Evolutionary conservation across 2,329 filamentous ascomycete genomes (phyloP), one percentile per base, ranked within the genome.

Genomic region (Zasmidium cellare): DNA sequence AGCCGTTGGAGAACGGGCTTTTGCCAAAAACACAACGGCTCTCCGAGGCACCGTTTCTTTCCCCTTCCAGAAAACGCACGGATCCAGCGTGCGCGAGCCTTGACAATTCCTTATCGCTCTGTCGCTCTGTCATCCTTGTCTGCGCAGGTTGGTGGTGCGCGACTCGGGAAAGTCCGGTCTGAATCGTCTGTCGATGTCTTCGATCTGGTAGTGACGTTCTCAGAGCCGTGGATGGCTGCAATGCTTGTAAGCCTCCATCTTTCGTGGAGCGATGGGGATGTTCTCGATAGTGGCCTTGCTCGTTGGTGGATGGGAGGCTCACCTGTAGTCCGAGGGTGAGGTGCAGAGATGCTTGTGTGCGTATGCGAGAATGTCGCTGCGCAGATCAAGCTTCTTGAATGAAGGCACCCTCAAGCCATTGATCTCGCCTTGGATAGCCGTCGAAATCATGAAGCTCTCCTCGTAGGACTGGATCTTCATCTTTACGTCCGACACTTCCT

Each of bases 391-490:
- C 28, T 61, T 69, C 24, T 64, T 63, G 53, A 74, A 74, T 9
- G 62, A 62, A 3, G 72, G 71, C 7, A 73, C 65, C 53, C 66
- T 65, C 25, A 72, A 31, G 9, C 61, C 66, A 38, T 69, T 50
- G 18, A 70, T 62, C 19, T 70, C 56, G 25, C 72, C 72, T 60
- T 74, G 75, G 24, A 77, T 79, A 5, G 84, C 83, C 28, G 82
- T 82, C 0, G 82, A 81, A 63, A 87, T 74, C 71, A 87, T 80
- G 65, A 82, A 87, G 55, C 83, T 76, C 58, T 80, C 75, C 61
- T 84, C 83, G 67, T 84, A 86, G 0, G 82, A 79, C 56, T 83
- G 78, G 18, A 87, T 77, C 67, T 85, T 82, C 64, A 87, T 75
- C 50, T 78, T 73, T 19, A 86, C 82, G 62, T 84, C 79, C 3